A percentile compares a stretch with the other conserved stretches of the same genome.
Conservation (phyloP, 371 early-diverging fungal genomes). For the Chytridiales sp. region DNA sequence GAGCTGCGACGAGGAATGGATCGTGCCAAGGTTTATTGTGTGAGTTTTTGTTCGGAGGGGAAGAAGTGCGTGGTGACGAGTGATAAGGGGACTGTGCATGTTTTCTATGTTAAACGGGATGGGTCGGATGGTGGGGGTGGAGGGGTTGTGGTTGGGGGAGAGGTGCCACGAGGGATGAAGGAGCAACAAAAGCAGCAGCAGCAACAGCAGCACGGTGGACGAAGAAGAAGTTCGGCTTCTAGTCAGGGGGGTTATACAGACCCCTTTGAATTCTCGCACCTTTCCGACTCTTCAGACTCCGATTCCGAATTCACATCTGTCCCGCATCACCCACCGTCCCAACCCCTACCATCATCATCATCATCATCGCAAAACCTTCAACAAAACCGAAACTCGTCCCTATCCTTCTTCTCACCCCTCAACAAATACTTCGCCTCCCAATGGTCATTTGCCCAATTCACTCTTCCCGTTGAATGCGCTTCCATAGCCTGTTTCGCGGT, state of each 20-base stretch:
- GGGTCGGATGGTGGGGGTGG: background rate
- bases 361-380: conserved; percentile 1
- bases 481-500: no score
- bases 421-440: conserved; percentile 93
- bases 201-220: conserved; percentile 31
- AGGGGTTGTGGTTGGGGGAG: background rate
- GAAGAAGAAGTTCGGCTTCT: no score
- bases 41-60: conserved; percentile 80
- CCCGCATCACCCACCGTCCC: background rate
- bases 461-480: conserved; percentile 76
- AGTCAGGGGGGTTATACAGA: no score
- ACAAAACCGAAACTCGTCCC: conserved; percentile 63
- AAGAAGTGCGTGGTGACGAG: conserved; percentile 81
- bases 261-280: no score
- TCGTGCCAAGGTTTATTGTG: conserved; percentile 82
- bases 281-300: no score
- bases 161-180: background rate
- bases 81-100: conserved; percentile 92
- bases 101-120: conserved; percentile 78
- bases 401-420: conserved; percentile 88
- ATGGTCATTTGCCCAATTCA: conserved; percentile 90
- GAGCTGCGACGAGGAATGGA: conserved; percentile 91
- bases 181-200: conserved; percentile 1
- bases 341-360: conserved; percentile 23
- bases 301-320: no score